Evolutionary conservation across 2,329 filamentous ascomycete species (phyloP), one percentile per base, ranked within the genome.

Genomic region (Fusarium aywerte): DNA sequence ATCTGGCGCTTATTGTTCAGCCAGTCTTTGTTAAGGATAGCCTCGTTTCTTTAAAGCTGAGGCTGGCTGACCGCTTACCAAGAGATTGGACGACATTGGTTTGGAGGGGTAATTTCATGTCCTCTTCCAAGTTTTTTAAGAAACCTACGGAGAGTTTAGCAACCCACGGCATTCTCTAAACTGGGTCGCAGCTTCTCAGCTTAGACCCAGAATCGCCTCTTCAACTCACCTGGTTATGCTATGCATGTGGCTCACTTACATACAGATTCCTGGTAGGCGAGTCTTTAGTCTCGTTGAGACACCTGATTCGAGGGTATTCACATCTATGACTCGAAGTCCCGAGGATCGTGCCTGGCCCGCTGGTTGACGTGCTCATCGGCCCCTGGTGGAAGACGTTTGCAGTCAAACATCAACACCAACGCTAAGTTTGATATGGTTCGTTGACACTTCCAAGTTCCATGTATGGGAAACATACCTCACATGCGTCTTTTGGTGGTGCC

Each of bases 11-110:
- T 55, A 35, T 43, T 55, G 43, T 43, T 60, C 44, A 65, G 49
- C 55, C 44, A 52, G 56, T 39, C 70, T 47, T 33, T 57, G 63
- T 61, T 66, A 70, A 62, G 71, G 72, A 74, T 74, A 72, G 67
- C 72, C 72, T 74, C 70, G 70, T 69, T 65, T 64, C 58, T 40
- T 40, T 42, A 42, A 61, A 69, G 57, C 62, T 62, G 70, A 74
- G 72, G 72, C 72, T 74, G 72, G 68, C 70, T 74, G 72, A 74
- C 72, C 72, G 72, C 72, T 66, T 50, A 58, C 51, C 40, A 56
- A 44, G 38, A 64, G 57, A 70, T 62, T 63, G 63, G 69, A 73
- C 69, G 61, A 58, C 61, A 50, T 61, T 55, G 61, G 21, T 45
- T 62, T 58, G 43, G 56, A 62, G 65, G 65, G 56, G 65, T 36